Evolutionary conservation across 495 filamentous ascomycete species (phyloP), one percentile per base, ranked within the genome.

Genomic region (Beverwykella pulmonaria): DNA sequence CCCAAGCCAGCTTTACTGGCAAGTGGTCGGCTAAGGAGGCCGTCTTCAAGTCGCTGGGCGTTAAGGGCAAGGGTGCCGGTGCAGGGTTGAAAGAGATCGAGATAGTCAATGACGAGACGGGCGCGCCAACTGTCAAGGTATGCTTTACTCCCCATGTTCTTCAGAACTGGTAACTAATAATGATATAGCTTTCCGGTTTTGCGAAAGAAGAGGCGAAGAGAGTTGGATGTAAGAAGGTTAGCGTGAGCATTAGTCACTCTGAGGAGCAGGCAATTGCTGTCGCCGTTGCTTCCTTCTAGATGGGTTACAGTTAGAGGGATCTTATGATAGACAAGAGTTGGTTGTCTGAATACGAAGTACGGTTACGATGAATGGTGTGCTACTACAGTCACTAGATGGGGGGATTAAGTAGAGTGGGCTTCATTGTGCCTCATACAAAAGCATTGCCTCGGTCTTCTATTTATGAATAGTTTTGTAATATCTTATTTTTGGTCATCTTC

Each of bases 1-100:
- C 92, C 0, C 90, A 92, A 71, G 87, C 91, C 52, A 91, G 89
- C 44, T 97, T 96, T 78, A 90, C 94, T 0, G 94, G 94, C 17
- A 86, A 91, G 61, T 99, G 94, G 94, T 91, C 87, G 68, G 94
- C 94, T 2, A 99, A 99, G 79, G 94, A 99, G 80, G 94, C 93
- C 4, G 92, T 99, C 4, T 99, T 99, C 81, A 99, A 99, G 83
- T 89, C 90, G 14, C 79, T 99, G n/a, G 91, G 92, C 44, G 91
- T 97, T n/a, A 76, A 83, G 68, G 85, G 91, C 75, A 87, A 90
- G 77, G 94, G 94, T 58, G 92, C 88, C 14, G 94, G 95, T 65
- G 93, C 94, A 55, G 83, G 90, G 19, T 71, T 99, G 79, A 93
- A 88, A 80, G 93, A 97, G 15, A 98, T 99, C 79, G 94, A 99